Conservation (phyloP, 2,329 filamentous ascomycete species). For the Coniochaeta prunicola region DNA sequence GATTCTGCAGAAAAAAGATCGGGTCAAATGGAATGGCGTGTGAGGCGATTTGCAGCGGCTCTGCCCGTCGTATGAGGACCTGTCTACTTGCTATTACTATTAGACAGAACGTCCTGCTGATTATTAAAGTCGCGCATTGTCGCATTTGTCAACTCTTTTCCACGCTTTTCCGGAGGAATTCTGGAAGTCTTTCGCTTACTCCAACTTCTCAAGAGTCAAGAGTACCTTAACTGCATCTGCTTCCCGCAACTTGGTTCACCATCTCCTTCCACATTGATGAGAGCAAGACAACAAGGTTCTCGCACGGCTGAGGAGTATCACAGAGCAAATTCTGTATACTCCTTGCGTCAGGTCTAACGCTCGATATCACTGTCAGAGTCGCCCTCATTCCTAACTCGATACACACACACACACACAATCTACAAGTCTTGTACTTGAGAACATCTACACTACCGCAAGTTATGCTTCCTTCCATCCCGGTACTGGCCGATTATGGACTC, state of each 20-base stretch:
- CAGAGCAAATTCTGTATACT: conserved; percentile 52
- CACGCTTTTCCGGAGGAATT: background rate
- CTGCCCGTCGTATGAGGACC: background rate
- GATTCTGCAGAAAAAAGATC: background rate
- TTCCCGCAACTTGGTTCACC: conserved; percentile 2
- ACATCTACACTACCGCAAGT: conserved; percentile 6
- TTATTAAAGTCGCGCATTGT: conserved; percentile 6
- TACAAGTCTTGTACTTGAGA: background rate
- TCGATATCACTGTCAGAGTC: conserved; percentile 1
- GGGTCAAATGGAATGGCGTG: background rate
- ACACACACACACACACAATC: background rate
- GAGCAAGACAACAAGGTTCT: conserved; percentile 22
- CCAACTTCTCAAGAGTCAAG: background rate
- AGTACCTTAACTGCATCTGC: background rate
- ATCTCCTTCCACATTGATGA: conserved; percentile 30
- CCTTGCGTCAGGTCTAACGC: conserved; percentile 52
- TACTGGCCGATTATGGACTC: conserved; percentile 71
- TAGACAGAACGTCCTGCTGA: too few relatives aligned
- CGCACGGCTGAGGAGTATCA: conserved; percentile 58
- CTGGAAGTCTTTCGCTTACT: background rate
- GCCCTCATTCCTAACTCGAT: background rate
- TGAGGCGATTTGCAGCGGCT: background rate
- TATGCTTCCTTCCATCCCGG: conserved; percentile 55
- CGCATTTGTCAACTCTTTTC: conserved; percentile 4
- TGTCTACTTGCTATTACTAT: background rate